A percentile compares a stretch with the other conserved stretches of the same genome.
Evolutionary conservation across 139 green algal genomes (phyloP).

Genomic region (Parachlorella kessleri): DNA sequence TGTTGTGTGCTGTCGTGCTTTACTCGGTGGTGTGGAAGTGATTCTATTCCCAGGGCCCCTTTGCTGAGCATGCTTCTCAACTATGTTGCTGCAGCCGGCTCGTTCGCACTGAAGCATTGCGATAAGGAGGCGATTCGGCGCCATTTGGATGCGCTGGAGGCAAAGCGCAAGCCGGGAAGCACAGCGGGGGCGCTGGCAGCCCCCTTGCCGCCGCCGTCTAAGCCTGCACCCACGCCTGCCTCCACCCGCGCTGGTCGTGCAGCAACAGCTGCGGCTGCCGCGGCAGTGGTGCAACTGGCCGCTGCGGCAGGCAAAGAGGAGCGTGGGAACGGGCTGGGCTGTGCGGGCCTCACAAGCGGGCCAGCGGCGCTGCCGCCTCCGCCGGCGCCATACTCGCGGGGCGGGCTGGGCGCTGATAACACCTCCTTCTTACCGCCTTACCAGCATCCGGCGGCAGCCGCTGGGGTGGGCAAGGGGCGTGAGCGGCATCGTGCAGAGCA

Average conservation of each 20-base stretch:
- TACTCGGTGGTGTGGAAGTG: too few species aligned
- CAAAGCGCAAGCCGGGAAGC: not conserved
- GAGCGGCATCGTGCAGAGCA: slow-evolving; percentile 14
- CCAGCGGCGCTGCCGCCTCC: not conserved
- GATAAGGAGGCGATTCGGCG: slow-evolving; percentile 19
- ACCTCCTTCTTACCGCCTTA: not conserved
- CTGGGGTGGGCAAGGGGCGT: not conserved
- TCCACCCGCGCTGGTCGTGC: not conserved
- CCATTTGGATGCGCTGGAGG: slow-evolving; percentile 7
- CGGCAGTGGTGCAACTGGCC: not conserved
- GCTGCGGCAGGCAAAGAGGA: not conserved
- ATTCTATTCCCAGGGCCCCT: too few species aligned
- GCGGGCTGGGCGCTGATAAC: not conserved
- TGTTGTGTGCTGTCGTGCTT: too few species aligned
- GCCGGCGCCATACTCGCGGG: not conserved
- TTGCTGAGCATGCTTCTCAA: too few species aligned
- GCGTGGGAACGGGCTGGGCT: too few species aligned
- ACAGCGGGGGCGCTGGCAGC: not conserved
- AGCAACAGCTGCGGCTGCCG: not conserved
- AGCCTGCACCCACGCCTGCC: not conserved
- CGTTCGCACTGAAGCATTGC: not conserved
- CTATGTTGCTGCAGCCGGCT: not conserved
- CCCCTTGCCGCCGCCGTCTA: too few species aligned
- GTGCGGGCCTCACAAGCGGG: not conserved
- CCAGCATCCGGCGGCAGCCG: not conserved